Percentiles rank a stretch among this genome's conserved stretches.
These are phyloP conservation scores for Diatrype stigma DNA, from an alignment of 2,329 filamentous ascomycete genomes.

Conservation along the genomic window DNA sequence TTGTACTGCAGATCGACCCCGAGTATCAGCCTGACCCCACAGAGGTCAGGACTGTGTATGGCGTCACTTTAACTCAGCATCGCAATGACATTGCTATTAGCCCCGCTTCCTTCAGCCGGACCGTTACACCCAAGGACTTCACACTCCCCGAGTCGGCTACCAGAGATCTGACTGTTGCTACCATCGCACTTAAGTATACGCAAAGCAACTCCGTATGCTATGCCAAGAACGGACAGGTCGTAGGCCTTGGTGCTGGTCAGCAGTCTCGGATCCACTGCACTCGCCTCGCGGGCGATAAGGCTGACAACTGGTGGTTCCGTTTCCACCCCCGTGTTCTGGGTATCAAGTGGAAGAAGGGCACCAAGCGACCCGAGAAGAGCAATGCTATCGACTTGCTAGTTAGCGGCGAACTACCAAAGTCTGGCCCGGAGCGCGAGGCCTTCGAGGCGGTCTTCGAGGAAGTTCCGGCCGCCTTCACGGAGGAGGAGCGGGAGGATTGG, in stretches of 20 bases:
- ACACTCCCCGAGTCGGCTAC: conserved; percentile 75
- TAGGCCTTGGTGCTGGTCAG: conserved; percentile 92
- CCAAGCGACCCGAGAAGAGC: conserved; percentile 94
- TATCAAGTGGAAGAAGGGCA: conserved; percentile 96
- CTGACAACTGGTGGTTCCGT: conserved; percentile 99
- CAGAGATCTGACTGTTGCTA: conserved; percentile 88
- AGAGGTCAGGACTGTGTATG: conserved; percentile 86
- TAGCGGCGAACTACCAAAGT: conserved; percentile 81
- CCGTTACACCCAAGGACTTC: conserved; percentile 82
- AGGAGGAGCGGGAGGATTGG: conserved; percentile 83
- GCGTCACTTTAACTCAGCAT: conserved; percentile 81
- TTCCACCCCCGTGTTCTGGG: conserved; percentile 86
- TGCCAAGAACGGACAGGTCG: conserved; percentile 85
- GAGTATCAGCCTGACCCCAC: conserved; percentile 75
- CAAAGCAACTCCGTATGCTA: conserved; percentile 99
- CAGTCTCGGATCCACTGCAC: conserved; percentile 99
- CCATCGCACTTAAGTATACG: conserved; percentile 96
- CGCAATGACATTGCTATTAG: conserved; percentile 89
- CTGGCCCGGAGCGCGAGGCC: conserved; percentile 75
- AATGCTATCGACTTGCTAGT: conserved; percentile 96
- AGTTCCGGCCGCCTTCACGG: conserved; percentile 76
- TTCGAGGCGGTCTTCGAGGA: conserved; percentile 91
- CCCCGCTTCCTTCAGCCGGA: conserved; percentile 76
- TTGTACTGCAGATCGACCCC: conserved; percentile 91
- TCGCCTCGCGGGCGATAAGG: conserved; percentile 93